Evolutionary conservation across 192 early-diverging fungal genomes (phyloP).

Genomic region (Umbelopsis isabellina): DNA sequence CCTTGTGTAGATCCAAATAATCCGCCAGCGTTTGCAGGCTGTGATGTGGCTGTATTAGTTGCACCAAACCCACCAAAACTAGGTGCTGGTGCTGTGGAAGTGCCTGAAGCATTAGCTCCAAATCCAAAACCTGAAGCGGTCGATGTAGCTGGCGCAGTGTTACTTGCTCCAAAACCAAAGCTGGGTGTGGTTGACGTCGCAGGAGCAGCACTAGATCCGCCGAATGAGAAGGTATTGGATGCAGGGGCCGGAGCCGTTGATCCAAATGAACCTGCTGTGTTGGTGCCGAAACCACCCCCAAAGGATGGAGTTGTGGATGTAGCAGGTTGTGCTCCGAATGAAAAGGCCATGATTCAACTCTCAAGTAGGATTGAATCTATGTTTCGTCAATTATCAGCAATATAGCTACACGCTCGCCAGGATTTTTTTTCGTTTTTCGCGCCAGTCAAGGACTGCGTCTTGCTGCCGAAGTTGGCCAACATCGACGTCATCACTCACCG

Average conservation of each 20-base stretch:
- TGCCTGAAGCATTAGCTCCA: slow-evolving; percentile 6
- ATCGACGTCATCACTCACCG: no score
- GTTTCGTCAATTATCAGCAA: no score
- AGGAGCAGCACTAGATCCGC: slow-evolving; percentile 8
- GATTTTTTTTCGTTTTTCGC: no score
- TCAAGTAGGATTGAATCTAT: no score
- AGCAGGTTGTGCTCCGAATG: slow-evolving; percentile 25
- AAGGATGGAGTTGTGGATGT: not conserved
- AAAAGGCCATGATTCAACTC: slow-evolving; percentile 10
- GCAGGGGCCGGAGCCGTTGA: slow-evolving; percentile 7
- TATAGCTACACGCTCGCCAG: no score
- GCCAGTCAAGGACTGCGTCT: no score
- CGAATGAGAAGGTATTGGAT: not conserved
- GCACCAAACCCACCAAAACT: slow-evolving; percentile 25
- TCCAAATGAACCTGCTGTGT: slow-evolving; percentile 24
- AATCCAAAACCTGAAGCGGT: slow-evolving; percentile 25
- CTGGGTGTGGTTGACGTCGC: not conserved
- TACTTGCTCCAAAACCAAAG: slow-evolving; percentile 19
- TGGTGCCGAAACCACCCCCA: slow-evolving; percentile 4
- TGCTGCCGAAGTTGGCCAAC: no score
- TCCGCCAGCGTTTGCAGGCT: not conserved
- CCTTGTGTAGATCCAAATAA: not conserved
- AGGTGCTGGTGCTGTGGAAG: slow-evolving; percentile 16
- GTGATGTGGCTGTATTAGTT: not conserved
- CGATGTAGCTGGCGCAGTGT: not conserved